Percentiles rank a stretch among this genome's conserved stretches.
Evolutionary conservation across 352 stramenopile genomes (phyloP).

Genomic region (Phytophthora cajani): DNA sequence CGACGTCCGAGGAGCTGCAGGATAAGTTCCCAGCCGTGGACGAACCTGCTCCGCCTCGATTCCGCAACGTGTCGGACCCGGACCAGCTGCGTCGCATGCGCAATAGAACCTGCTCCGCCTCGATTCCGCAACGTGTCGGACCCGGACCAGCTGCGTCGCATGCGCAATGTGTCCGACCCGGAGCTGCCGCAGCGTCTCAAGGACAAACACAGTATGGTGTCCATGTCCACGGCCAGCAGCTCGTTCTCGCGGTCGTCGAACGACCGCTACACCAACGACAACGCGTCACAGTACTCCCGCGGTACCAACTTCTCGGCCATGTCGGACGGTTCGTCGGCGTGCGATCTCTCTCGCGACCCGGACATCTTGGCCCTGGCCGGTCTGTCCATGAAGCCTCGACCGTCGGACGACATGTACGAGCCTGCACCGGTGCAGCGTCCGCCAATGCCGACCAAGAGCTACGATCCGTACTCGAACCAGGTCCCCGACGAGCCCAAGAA

Average conservation of each 20-base stretch:
- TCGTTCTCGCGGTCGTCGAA: constrained; percentile 51
- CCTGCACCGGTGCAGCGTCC: constrained; percentile 12
- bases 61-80: constrained; percentile 43
- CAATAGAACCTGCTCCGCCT: constrained; percentile 33
- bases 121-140: constrained; percentile 42
- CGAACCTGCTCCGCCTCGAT: constrained; percentile 31
- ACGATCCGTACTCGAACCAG: constrained; percentile 23
- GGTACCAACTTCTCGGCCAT: constrained; percentile 52
- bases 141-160: constrained; percentile 36
- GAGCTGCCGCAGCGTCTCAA: constrained; percentile 39
- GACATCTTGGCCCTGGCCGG: constrained; percentile 64
- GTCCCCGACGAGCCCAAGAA: constrained; percentile 24
- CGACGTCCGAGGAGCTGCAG: constrained; percentile 39
- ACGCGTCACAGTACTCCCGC: constrained; percentile 38
- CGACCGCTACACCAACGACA: constrained; percentile 42
- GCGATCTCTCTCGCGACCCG: constrained; percentile 53
- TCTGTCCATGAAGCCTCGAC: constrained; percentile 45
- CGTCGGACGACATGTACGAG: constrained; percentile 36
- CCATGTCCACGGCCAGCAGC: constrained; percentile 68
- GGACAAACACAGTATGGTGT: constrained; percentile 52
- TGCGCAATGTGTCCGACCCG: constrained; percentile 44
- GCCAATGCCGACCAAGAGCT: constrained; percentile 17
- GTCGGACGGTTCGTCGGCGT: constrained; percentile 48
- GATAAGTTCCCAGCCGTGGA: constrained; percentile 43
- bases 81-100: constrained; percentile 42